Conservation (phyloP, 805 yeast genomes). For the Metschnikowia koreensis region DNA sequence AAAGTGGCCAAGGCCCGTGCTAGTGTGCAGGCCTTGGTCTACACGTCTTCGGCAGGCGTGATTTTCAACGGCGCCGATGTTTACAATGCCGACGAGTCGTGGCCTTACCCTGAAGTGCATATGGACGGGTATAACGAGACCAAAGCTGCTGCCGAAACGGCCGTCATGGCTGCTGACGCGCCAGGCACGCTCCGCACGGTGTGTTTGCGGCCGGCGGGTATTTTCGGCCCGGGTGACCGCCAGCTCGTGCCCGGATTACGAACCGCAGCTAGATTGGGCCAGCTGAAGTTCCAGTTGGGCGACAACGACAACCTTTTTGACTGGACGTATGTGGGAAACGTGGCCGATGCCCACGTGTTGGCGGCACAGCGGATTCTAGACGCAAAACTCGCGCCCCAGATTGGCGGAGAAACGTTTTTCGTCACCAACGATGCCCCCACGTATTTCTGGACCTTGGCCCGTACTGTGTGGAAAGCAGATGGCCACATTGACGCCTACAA, state of each 20-base stretch:
- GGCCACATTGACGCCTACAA: conserved; percentile 73
- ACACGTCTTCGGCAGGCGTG: conserved; percentile 97
- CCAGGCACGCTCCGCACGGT: conserved; percentile 63
- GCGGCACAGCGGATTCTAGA: conserved; percentile 78
- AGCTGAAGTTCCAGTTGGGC: conserved; percentile 90
- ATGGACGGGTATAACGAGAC: conserved; percentile 98
- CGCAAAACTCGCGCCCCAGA: conserved; percentile 36
- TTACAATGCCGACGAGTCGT: conserved; percentile 86
- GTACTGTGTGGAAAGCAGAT: conserved; percentile 96
- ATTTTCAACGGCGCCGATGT: conserved; percentile 94
- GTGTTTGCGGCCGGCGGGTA: conserved; percentile 95
- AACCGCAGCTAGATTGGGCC: conserved; percentile 76
- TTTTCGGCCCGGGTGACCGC: conserved; percentile 98
- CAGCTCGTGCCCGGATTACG: conserved; percentile 93
- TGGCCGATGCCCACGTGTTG: conserved; percentile 92
- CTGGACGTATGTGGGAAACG: conserved; percentile 98
- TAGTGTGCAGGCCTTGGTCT: conserved; percentile 66
- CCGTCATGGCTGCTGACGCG: conserved; percentile 73
- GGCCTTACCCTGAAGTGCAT: conserved; percentile 88
- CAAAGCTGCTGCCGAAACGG: conserved; percentile 84
- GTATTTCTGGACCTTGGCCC: conserved; percentile 94
- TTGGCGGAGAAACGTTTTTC: conserved; percentile 87
- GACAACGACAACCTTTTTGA: conserved; percentile 92
- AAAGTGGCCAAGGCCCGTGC: conserved; percentile 53
- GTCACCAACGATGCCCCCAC: conserved; percentile 93